These are phyloP conservation scores for Tolypocladium nubicola DNA, from an alignment of 2,329 filamentous ascomycete species.

Conservation along the genomic window DNA sequence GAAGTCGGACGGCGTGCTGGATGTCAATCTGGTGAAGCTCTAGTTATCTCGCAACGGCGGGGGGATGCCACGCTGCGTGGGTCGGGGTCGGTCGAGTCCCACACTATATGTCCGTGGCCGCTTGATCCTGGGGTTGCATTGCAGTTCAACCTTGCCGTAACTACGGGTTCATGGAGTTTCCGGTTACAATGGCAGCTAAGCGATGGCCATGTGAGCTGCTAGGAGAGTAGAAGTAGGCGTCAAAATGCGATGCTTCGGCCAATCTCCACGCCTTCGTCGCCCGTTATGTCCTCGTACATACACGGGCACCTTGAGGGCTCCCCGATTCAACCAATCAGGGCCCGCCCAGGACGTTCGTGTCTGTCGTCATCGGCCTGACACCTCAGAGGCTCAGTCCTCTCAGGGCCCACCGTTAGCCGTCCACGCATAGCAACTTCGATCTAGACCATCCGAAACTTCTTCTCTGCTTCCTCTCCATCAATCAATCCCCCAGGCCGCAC, in stretches of 20 bases:
- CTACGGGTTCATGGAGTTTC: neutral
- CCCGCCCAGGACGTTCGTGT: neutral
- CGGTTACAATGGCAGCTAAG: neutral
- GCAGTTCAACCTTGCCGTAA: neutral
- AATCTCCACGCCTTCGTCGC: neutral
- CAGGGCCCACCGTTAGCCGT: conserved; percentile 1
- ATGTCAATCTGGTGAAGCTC: conserved; percentile 41
- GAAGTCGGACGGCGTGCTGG: conserved; percentile 40
- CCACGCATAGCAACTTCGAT: neutral
- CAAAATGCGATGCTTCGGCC: too few relatives aligned
- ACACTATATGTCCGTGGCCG: neutral
- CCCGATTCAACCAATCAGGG: neutral
- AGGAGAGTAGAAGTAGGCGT: neutral
- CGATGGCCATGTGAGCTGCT: neutral
- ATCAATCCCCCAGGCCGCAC: neutral
- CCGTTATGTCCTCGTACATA: neutral
- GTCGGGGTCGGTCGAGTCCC: neutral
- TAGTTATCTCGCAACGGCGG: conserved; percentile 8
- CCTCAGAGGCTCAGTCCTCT: neutral
- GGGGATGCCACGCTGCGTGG: neutral
- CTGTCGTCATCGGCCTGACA: neutral
- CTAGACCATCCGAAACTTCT: neutral
- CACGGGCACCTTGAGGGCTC: neutral
- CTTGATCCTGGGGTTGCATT: neutral
- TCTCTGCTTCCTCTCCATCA: neutral